A percentile compares a stretch with the other conserved stretches of the same genome.
Evolutionary conservation across 257 asterid species (phyloP).

Genomic region (Echites panduratus): DNA sequence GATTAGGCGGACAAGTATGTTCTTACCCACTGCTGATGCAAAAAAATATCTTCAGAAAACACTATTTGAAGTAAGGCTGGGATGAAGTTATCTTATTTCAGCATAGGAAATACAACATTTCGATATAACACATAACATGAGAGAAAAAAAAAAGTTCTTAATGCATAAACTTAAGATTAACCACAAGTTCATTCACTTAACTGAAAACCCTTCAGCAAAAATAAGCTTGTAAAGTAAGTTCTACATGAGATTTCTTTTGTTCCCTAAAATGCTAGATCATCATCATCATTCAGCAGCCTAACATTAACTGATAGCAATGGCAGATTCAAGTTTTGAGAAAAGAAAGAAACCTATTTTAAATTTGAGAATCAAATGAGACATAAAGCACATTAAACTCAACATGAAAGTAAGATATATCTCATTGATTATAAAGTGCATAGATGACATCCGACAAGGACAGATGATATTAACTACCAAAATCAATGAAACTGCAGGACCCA

Average conservation of each 20-base stretch:
- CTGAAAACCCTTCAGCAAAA: neutral
- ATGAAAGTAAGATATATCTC: neutral
- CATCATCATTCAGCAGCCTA: neutral
- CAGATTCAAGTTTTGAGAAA: neutral
- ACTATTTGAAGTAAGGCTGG: neutral
- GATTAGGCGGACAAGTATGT: neutral
- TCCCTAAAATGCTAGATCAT: neutral
- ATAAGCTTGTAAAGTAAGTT: neutral
- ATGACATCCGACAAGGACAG: neutral
- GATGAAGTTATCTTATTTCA: neutral
- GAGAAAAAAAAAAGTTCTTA: neutral
- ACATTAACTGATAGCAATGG: no score
- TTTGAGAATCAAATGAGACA: neutral
- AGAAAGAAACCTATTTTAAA: neutral
- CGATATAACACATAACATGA: neutral
- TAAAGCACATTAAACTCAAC: neutral
- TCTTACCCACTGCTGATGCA: neutral
- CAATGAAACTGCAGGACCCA: neutral
- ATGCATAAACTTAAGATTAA: no score
- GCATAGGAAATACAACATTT: neutral
- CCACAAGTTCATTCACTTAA: neutral
- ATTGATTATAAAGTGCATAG: neutral
- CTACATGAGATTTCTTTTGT: no score
- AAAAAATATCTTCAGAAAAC: neutral
- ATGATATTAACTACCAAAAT: neutral